A percentile compares a stretch with the other conserved stretches of the same genome.
Conservation (phyloP, 768 basidiomycete genomes). For the Lyophyllum atratum region DNA sequence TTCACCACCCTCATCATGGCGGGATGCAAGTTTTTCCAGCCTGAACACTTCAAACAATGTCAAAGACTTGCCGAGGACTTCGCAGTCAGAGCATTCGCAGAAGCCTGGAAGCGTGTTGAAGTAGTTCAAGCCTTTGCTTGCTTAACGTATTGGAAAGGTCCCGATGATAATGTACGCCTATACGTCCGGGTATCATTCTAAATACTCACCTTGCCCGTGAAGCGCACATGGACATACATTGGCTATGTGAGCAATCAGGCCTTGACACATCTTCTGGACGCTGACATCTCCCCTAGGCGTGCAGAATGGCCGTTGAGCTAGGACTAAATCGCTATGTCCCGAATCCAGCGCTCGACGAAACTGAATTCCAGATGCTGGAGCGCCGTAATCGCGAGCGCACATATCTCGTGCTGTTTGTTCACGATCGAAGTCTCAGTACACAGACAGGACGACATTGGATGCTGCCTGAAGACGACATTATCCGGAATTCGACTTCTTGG, state of each 20-base stretch:
- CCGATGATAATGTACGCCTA: constrained; percentile 71
- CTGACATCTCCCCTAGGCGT: constrained; percentile 50
- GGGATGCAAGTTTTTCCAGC: constrained; percentile 81
- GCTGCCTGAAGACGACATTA: constrained; percentile 83
- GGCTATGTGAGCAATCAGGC: constrained; percentile 63
- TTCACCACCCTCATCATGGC: constrained; percentile 86
- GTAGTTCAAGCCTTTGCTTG: constrained; percentile 89
- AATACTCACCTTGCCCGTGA: constrained; percentile 19
- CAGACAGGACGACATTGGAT: constrained; percentile 89
- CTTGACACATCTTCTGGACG: neutral
- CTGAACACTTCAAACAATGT: constrained; percentile 64
- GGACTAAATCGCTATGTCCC: constrained; percentile 72
- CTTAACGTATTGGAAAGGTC: constrained; percentile 88
- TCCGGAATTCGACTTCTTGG: constrained; percentile 70
- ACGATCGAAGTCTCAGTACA: constrained; percentile 84
- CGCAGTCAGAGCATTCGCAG: constrained; percentile 76
- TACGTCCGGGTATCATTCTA: constrained; percentile 6
- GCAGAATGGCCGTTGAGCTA: constrained; percentile 86
- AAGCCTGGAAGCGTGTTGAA: constrained; percentile 81
- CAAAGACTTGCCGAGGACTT: constrained; percentile 74
- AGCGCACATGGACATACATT: constrained; percentile 88
- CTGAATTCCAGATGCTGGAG: constrained; percentile 66
- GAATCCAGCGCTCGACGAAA: constrained; percentile 58
- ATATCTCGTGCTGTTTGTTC: constrained; percentile 83
- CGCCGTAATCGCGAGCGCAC: constrained; percentile 86